These are phyloP conservation scores for Vigna angularis DNA, from an alignment of 306 rosid species.

Conservation along the genomic window DNA sequence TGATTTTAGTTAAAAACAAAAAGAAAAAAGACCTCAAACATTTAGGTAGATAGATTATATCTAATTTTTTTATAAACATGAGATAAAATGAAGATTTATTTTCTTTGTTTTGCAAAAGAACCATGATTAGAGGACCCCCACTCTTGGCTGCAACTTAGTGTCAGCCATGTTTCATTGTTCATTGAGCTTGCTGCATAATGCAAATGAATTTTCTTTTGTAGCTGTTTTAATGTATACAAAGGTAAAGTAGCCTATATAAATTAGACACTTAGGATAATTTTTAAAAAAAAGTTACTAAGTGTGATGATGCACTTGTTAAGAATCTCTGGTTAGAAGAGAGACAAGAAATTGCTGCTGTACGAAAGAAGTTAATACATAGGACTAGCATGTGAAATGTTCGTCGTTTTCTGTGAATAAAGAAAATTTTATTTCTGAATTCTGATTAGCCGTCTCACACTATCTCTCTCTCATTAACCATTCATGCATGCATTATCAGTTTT, in stretches of 20 bases:
- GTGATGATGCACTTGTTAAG: neutral
- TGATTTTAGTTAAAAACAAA: neutral
- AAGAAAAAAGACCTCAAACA: neutral
- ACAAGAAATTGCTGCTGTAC: neutral
- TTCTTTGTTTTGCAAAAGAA: neutral
- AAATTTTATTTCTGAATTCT: neutral
- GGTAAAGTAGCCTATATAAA: neutral
- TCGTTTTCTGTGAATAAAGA: slow-evolving; percentile 15
- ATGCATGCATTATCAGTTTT: neutral
- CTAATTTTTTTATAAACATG: neutral
- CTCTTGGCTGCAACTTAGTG: neutral
- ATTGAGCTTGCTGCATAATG: neutral
- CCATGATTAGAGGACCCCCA: slow-evolving; percentile 13
- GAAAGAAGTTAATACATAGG: neutral
- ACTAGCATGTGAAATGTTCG: slow-evolving; percentile 33
- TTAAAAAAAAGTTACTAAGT: neutral
- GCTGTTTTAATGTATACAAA: neutral
- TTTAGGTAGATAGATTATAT: neutral
- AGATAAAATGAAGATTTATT: neutral
- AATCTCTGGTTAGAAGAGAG: slow-evolving; percentile 17
- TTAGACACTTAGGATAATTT: neutral
- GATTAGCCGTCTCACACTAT: neutral
- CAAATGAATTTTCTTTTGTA: neutral
- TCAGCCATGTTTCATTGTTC: neutral
- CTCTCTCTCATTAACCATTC: neutral